phyloP scores from a whole-genome alignment of 1,284 basidiomycete species.

The Apiotrichum laibachii region DNA sequence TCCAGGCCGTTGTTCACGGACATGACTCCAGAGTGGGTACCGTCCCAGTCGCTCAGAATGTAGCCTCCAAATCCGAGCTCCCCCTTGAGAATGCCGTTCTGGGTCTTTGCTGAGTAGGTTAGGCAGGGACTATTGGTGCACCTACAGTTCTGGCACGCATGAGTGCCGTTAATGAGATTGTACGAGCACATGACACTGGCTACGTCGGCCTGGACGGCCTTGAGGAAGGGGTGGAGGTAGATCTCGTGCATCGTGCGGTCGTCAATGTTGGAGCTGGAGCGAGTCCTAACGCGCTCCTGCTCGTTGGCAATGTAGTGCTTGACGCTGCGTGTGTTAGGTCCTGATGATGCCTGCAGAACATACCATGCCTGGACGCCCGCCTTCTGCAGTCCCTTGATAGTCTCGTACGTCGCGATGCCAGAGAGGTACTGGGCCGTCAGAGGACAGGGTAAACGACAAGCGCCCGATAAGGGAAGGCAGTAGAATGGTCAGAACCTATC shows the following conservation, averaged over 20 bases:
- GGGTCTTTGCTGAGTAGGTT: constrained; percentile 47
- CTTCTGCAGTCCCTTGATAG: constrained; percentile 69
- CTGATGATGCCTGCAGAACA: constrained; percentile 5
- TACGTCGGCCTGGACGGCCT: constrained; percentile 67
- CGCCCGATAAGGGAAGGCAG: too few relatives aligned
- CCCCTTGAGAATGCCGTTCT: constrained; percentile 69
- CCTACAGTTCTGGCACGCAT: constrained; percentile 59
- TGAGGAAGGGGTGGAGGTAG: constrained; percentile 56
- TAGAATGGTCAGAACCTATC: too few relatives aligned
- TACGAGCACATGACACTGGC: constrained; percentile 72
- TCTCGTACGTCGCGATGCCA: constrained; percentile 67
- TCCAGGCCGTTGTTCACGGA: constrained; percentile 27
- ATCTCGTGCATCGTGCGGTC: constrained; percentile 30
- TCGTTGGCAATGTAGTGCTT: constrained; percentile 34
- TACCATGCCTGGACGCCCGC: constrained; percentile 61
- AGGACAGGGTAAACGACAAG: too few relatives aligned
- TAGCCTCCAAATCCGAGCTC: constrained; percentile 62
- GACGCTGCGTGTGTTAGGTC: constrained; percentile 3
- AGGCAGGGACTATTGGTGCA: not conserved
- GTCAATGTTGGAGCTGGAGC: constrained; percentile 26
- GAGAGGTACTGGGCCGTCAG: constrained; percentile 56
- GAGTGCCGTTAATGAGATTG: constrained; percentile 62
- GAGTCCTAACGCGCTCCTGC: constrained; percentile 27
- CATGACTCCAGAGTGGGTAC: constrained; percentile 15
- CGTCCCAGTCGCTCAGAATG: constrained; percentile 41